Percentiles rank a stretch among this genome's conserved stretches.
These are phyloP conservation scores for Pseudogymnoascus sp. DNA, from an alignment of 2,329 filamentous ascomycete genomes.

Conservation along the genomic window DNA sequence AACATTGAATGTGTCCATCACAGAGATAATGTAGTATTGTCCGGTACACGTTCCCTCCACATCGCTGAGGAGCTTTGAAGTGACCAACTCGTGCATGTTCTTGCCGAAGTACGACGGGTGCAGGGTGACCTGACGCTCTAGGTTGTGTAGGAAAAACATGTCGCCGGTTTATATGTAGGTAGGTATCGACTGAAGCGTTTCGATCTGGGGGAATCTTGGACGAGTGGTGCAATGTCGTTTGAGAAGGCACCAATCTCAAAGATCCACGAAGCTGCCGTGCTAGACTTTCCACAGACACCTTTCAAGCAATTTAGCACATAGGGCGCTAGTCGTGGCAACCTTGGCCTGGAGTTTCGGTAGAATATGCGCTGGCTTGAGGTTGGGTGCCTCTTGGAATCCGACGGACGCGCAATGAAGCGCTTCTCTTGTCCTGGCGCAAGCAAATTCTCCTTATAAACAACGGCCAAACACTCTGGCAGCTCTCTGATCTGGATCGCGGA, in stretches of 20 bases:
- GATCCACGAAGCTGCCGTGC: background rate
- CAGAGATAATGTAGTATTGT: constrained; percentile 94
- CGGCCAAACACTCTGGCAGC: constrained; percentile 25
- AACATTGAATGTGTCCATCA: constrained; percentile 94
- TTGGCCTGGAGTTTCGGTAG: background rate
- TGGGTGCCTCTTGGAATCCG: background rate
- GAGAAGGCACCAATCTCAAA: background rate
- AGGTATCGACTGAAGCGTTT: background rate
- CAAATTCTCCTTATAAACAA: constrained; percentile 17
- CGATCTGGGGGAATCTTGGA: background rate
- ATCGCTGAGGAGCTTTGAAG: constrained; percentile 79
- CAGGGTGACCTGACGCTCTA: constrained; percentile 88
- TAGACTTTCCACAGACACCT: constrained; percentile 3
- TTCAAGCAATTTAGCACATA: constrained; percentile 1
- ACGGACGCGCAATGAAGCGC: constrained; percentile 18
- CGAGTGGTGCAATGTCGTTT: background rate
- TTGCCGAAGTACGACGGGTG: constrained; percentile 96
- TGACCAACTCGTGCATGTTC: constrained; percentile 86
- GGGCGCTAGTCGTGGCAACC: background rate
- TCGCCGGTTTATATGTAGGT: background rate
- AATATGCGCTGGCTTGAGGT: background rate
- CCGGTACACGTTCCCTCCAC: constrained; percentile 94
- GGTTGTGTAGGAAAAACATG: constrained; percentile 98
- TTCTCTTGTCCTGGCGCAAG: constrained; percentile 8
- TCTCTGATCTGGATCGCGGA: constrained; percentile 25